Base-by-base conservation (phyloP, 2,329 filamentous ascomycete genomes). In the Cryphonectria radicalis region DNA sequence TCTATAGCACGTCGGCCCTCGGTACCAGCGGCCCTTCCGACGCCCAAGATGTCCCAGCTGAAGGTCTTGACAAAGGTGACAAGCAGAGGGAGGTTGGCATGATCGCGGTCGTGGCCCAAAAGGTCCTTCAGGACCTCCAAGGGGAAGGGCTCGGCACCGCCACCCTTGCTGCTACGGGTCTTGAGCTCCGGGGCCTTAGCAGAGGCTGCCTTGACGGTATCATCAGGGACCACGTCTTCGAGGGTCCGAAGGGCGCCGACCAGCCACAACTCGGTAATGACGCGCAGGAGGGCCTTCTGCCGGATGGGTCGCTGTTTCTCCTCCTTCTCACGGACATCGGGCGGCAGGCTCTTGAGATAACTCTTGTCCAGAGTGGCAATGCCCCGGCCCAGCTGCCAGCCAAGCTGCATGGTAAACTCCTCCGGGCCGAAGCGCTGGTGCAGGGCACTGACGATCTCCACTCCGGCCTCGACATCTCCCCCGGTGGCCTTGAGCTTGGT, bases 111-210 rank as follows among this genome's bases (percentile, higher is more conserved):
- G 78, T 98, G 92, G 10, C 95, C 94, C 22, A 99, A 87, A 74
- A 99, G 88, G 79, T 99, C 97, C 82, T 99, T 99, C 57, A 99
- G 84, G n/a, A 98, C 95, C 80, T 99, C 96, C 28, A 99, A 85
- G 4, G 97, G 97, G 76, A 99, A 98, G 0, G 96, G 96, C 74
- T 99, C 96, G 1, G 93, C 88, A 72, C 92, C 90, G 57, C 87
- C 89, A 40, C 88, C 87, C 74, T 90, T 89, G 72, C 90, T 89
- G 67, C 83, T 81, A 72, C 88, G 88, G 76, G 83, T 85, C 84
- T 86, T 92, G 73, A 82, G 81, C 76, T 88, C 89, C 63, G 84
- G 88, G 8, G 86, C 82, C 80, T 95, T 97, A 50, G 87, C 84
- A 57, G 88, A 84, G 2, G 84, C 84, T 80, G 86, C 87, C 81